Conservation (phyloP, 257 asterid genomes). For the Primulina huaijiensis region DNA sequence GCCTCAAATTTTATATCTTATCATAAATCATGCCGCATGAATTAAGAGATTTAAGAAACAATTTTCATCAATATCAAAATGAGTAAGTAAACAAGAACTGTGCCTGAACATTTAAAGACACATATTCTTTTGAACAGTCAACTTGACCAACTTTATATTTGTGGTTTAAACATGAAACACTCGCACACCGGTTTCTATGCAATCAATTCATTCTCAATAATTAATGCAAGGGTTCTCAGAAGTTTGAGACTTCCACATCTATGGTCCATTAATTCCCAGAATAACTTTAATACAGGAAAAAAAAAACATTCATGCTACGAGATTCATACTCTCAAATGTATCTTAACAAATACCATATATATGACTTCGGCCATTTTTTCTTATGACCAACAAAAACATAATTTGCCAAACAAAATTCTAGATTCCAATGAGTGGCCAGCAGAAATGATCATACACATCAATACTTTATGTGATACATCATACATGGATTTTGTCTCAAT, state of each 20-base stretch:
- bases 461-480: too few relatives aligned
- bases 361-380: too few relatives aligned
- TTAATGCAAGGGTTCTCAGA: too few relatives aligned
- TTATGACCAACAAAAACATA: neutral
- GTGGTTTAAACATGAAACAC: neutral
- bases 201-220: too few relatives aligned
- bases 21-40: neutral
- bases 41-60: too few relatives aligned
- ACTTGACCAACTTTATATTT: neutral
- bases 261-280: neutral
- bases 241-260: neutral
- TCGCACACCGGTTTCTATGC: too few relatives aligned
- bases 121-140: neutral
- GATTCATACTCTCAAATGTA: too few relatives aligned
- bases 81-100: neutral
- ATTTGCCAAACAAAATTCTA: neutral
- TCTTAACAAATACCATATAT: too few relatives aligned
- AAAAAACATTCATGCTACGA: neutral
- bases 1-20: conserved; percentile 1
- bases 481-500: neutral
- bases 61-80: too few relatives aligned
- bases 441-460: neutral
- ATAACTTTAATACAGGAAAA: neutral
- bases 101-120: neutral
- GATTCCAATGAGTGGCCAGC: too few relatives aligned